Conservation (phyloP, 192 early-diverging fungal genomes). For the Umbelopsis isabellina region DNA sequence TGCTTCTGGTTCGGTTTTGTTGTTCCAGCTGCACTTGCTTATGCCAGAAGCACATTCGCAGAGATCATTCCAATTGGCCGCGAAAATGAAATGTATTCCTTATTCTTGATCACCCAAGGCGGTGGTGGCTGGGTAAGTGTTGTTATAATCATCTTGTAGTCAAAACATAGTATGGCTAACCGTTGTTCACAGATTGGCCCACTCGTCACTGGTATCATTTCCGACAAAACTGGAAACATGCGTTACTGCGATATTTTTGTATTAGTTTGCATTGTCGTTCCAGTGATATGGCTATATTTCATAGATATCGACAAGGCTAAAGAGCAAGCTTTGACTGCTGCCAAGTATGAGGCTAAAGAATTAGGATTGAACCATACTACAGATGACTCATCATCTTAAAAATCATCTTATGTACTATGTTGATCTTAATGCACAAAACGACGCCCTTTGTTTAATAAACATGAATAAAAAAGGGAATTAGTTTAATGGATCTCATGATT, state of each 20-base stretch:
- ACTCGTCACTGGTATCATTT: slow-evolving; percentile 37
- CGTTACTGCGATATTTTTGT: slow-evolving; percentile 55
- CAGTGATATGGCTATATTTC: slow-evolving; percentile 44
- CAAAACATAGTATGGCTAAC: neutral
- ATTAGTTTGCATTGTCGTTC: slow-evolving; percentile 45
- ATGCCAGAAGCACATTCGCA: slow-evolving; percentile 37
- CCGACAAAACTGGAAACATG: slow-evolving; percentile 47
- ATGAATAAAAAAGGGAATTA: too few species aligned
- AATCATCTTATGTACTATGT: neutral
- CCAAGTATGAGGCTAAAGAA: slow-evolving; percentile 1
- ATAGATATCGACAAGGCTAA: slow-evolving; percentile 59
- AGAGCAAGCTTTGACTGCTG: slow-evolving; percentile 39
- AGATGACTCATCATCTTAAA: neutral
- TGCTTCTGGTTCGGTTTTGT: neutral
- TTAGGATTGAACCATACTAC: neutral
- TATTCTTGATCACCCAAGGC: slow-evolving; percentile 58
- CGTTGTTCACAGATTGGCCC: slow-evolving; percentile 60
- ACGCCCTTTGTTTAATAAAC: too few species aligned
- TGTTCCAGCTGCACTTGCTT: neutral
- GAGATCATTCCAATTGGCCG: slow-evolving; percentile 63
- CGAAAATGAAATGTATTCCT: slow-evolving; percentile 67
- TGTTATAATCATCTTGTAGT: neutral
- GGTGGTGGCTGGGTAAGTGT: slow-evolving; percentile 12
- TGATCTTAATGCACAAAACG: too few species aligned
- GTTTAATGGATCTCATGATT: too few species aligned